These are phyloP conservation scores for Dryas octopetala DNA, from an alignment of 306 rosid genomes.

Conservation along the genomic window DNA sequence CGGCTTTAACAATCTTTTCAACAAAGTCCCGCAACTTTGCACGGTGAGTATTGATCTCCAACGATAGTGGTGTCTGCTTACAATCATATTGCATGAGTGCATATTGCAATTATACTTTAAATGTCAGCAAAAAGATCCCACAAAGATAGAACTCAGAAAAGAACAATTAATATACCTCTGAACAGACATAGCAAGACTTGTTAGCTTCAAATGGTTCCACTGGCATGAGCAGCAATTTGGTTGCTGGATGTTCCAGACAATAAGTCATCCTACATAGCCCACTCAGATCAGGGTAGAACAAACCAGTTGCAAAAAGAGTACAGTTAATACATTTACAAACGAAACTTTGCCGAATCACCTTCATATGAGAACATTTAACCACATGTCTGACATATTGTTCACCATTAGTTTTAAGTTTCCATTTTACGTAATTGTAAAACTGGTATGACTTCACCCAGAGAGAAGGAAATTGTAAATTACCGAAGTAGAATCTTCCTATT, in stretches of 20 bases:
- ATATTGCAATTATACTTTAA: slow-evolving; percentile 7
- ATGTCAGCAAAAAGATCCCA: slow-evolving; percentile 8
- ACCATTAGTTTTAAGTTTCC: not conserved
- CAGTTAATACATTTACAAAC: not conserved
- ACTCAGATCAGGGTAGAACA: slow-evolving; percentile 20
- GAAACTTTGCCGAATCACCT: slow-evolving; percentile 1
- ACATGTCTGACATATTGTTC: not conserved
- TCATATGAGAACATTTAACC: not conserved
- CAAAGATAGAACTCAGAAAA: not conserved
- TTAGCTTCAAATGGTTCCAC: slow-evolving; percentile 96
- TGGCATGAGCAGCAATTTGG: slow-evolving; percentile 90
- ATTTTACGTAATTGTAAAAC: not conserved
- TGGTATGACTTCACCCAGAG: not conserved
- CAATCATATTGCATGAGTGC: slow-evolving; percentile 19
- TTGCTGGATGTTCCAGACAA: slow-evolving; percentile 89
- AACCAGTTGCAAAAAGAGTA: not conserved
- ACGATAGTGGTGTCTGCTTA: slow-evolving; percentile 74
- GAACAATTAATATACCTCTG: slow-evolving; percentile 56
- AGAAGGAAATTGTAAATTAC: not conserved
- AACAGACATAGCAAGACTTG: slow-evolving; percentile 94
- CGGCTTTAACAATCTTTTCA: slow-evolving; percentile 81
- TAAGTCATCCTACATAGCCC: slow-evolving; percentile 76
- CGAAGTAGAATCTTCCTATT: not conserved
- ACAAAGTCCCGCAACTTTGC: slow-evolving; percentile 85
- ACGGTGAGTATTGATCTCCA: slow-evolving; percentile 75